These are phyloP conservation scores for Ilyonectria destructans DNA, from an alignment of 2,329 filamentous ascomycete species.

Conservation along the genomic window DNA sequence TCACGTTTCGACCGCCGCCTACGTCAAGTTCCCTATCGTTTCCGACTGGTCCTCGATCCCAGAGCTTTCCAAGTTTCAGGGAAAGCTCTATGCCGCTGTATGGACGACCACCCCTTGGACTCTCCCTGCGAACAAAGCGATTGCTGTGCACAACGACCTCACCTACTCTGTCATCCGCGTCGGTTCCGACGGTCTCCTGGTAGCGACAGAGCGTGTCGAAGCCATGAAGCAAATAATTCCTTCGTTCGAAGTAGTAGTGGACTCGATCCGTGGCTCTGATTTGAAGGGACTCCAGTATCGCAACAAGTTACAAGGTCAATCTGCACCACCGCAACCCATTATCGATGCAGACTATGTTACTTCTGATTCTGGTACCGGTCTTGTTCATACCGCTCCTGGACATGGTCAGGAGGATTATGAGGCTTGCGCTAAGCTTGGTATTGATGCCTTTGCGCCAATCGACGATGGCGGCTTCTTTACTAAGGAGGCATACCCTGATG, in stretches of 20 bases:
- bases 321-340: conserved; percentile 75
- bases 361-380: conserved; percentile 88
- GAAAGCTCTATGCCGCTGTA: conserved; percentile 83
- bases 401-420: conserved; percentile 98
- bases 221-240: conserved; percentile 66
- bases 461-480: conserved; percentile 89
- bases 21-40: conserved; percentile 83
- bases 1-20: conserved; percentile 82
- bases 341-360: conserved; percentile 93
- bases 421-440: conserved; percentile 79
- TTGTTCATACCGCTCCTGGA: conserved; percentile 96
- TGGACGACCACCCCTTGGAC: conserved; percentile 99
- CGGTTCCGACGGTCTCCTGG: conserved; percentile 73
- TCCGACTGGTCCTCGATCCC: conserved; percentile 53
- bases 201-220: conserved; percentile 82
- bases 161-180: conserved; percentile 80
- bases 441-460: conserved; percentile 86
- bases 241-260: conserved; percentile 68
- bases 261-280: conserved; percentile 75
- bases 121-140: conserved; percentile 90
- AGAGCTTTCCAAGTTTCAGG: conserved; percentile 58
- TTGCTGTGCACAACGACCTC: conserved; percentile 84
- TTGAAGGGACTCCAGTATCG: conserved; percentile 78
- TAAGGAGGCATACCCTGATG: conserved; percentile 80
- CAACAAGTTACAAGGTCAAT: conserved; percentile 77